Evolutionary conservation across 805 yeast genomes (phyloP).

Genomic region (Starmerella ratchasimensis): DNA sequence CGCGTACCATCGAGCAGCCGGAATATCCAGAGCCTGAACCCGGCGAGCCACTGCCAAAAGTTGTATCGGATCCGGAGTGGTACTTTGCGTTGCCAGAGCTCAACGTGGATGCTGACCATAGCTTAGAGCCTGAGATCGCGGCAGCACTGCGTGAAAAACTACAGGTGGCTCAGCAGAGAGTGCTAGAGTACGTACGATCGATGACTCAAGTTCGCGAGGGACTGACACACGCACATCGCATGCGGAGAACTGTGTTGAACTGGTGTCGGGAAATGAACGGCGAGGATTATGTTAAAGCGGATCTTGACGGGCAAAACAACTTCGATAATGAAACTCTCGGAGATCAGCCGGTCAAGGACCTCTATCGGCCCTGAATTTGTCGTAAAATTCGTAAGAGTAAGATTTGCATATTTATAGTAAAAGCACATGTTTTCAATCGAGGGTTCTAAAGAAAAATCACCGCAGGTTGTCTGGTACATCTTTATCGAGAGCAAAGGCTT

Average conservation of each 20-base stretch:
- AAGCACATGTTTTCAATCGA: background rate
- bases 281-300: slow-evolving; percentile 35
- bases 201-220: slow-evolving; percentile 62
- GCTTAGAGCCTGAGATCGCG: slow-evolving; percentile 41
- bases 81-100: slow-evolving; percentile 53
- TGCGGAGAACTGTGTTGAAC: slow-evolving; percentile 50
- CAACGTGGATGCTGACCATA: slow-evolving; percentile 36
- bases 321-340: slow-evolving; percentile 16
- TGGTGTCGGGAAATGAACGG: slow-evolving; percentile 86
- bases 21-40: slow-evolving; percentile 12
- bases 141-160: slow-evolving; percentile 59
- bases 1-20: background rate
- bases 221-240: slow-evolving; percentile 61
- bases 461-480: background rate
- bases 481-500: background rate
- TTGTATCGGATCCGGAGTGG: slow-evolving; percentile 3
- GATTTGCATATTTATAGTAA: background rate
- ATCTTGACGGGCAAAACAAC: slow-evolving; percentile 19
- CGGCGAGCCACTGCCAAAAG: slow-evolving; percentile 5
- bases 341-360: slow-evolving; percentile 14
- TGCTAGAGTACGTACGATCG: slow-evolving; percentile 75
- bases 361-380: too few species aligned
- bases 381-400: background rate
- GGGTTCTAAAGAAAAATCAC: background rate
- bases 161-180: slow-evolving; percentile 67